Percentiles rank a stretch among this genome's conserved stretches.
Conservation (phyloP, 306 rosid genomes). For the Vicia sativa region DNA sequence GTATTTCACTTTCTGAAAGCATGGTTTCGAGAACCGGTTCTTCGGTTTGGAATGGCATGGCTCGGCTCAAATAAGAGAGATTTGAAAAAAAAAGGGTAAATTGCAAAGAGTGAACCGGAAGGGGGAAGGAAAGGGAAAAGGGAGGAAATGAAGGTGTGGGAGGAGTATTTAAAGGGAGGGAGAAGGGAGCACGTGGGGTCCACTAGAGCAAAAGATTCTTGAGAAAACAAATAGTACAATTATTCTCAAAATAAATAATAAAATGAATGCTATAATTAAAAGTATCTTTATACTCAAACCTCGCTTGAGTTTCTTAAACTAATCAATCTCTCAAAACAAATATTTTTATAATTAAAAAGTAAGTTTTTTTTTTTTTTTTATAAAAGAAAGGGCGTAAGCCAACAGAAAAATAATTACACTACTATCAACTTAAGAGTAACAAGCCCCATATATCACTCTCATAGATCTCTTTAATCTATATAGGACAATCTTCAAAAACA, state of each 20-base stretch:
- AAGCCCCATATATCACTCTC: no score
- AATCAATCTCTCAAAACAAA: no score
- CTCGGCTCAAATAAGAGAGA: neutral
- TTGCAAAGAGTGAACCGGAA: conserved; percentile 44
- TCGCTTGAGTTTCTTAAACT: no score
- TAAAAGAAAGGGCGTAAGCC: no score
- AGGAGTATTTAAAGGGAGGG: conserved; percentile 48
- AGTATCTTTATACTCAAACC: no score
- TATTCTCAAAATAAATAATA: conserved; percentile 23
- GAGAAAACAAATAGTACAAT: conserved; percentile 41
- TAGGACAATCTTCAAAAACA: no score
- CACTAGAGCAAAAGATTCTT: conserved; percentile 46
- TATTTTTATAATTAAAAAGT: no score
- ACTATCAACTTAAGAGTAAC: no score
- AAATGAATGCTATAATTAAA: no score
- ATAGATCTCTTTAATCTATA: no score
- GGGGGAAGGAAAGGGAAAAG: conserved; percentile 55
- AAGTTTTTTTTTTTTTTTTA: no score
- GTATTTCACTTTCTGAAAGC: conserved; percentile 42
- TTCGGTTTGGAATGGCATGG: conserved; percentile 41
- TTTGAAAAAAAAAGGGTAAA: neutral
- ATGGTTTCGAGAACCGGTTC: conserved; percentile 44
- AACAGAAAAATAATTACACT: no score
- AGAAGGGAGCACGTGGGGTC: conserved; percentile 44
- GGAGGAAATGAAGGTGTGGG: conserved; percentile 55